phyloP scores from a whole-genome alignment of 2,329 filamentous ascomycete genomes.

The Karstenula rhodostoma region DNA sequence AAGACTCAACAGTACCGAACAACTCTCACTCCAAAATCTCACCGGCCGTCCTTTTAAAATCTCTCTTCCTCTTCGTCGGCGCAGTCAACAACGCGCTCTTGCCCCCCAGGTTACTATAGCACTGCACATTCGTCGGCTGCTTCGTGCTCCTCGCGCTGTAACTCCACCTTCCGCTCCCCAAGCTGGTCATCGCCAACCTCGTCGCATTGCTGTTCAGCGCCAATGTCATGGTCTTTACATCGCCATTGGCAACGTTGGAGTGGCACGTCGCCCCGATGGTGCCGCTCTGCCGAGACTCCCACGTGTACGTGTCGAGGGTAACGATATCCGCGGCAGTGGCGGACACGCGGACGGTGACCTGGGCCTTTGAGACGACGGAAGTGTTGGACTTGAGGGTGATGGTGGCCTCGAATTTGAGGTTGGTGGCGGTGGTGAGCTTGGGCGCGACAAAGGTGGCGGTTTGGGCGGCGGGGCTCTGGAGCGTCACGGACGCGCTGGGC shows the following conservation, averaged over 20 bases:
- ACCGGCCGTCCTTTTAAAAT: slow-evolving; percentile 7
- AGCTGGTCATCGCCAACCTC: slow-evolving; percentile 32
- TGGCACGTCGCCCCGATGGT: slow-evolving; percentile 43
- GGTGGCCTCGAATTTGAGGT: slow-evolving; percentile 40
- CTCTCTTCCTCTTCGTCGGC: slow-evolving; percentile 30
- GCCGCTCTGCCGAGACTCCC: slow-evolving; percentile 38
- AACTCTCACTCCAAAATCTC: neutral
- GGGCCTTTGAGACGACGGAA: slow-evolving; percentile 32
- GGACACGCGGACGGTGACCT: slow-evolving; percentile 39
- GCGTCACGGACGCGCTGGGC: slow-evolving; percentile 22
- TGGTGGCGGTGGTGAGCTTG: slow-evolving; percentile 27
- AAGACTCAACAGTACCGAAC: neutral
- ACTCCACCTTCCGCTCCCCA: slow-evolving; percentile 38
- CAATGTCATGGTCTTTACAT: slow-evolving; percentile 40
- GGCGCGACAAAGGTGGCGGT: slow-evolving; percentile 36
- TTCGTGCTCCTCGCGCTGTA: slow-evolving; percentile 35
- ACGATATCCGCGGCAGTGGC: slow-evolving; percentile 38
- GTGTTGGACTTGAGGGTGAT: slow-evolving; percentile 37
- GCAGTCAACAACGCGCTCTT: slow-evolving; percentile 32
- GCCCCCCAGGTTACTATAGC: slow-evolving; percentile 34
- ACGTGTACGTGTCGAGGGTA: slow-evolving; percentile 44
- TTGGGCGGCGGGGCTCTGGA: slow-evolving; percentile 31
- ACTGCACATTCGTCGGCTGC: slow-evolving; percentile 40
- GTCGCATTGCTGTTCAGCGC: slow-evolving; percentile 34
- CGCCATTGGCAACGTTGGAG: slow-evolving; percentile 46